Percentiles rank a stretch among this genome's conserved stretches.
These are phyloP conservation scores for Chamaecyparis obtusa DNA, from an alignment of 75 land plant species.

Conservation along the genomic window DNA sequence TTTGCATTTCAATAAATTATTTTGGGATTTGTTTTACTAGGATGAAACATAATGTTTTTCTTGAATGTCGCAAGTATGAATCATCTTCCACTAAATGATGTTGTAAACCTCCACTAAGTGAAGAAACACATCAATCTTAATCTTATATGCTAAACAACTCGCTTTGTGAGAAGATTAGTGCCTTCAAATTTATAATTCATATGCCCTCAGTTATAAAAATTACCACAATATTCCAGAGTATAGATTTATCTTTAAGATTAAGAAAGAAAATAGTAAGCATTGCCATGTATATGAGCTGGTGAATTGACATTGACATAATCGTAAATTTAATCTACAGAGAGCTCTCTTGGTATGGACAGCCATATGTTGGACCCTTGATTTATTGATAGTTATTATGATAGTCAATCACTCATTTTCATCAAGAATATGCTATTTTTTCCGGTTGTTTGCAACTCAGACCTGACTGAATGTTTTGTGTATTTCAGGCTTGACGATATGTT, in stretches of 20 bases:
- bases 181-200: background rate
- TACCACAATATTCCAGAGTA: background rate
- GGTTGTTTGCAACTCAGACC: background rate
- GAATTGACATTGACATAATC: background rate
- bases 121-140: background rate
- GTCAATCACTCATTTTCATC: background rate
- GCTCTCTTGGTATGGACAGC: background rate
- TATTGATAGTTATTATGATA: background rate
- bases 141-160: background rate
- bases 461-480: background rate
- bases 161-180: background rate
- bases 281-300: background rate
- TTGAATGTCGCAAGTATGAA: background rate
- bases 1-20: background rate
- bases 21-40: background rate
- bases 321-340: too few species aligned
- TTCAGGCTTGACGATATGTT: conserved; percentile 3
- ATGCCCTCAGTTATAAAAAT: background rate
- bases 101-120: background rate
- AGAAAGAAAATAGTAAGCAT: background rate
- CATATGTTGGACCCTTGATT: background rate
- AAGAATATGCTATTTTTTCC: background rate
- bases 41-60: background rate
- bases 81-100: background rate
- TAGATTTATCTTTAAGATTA: background rate